A percentile compares a stretch with the other conserved stretches of the same genome.
These are phyloP conservation scores for Leccinum boreale DNA, from an alignment of 768 basidiomycete species.

Conservation along the genomic window DNA sequence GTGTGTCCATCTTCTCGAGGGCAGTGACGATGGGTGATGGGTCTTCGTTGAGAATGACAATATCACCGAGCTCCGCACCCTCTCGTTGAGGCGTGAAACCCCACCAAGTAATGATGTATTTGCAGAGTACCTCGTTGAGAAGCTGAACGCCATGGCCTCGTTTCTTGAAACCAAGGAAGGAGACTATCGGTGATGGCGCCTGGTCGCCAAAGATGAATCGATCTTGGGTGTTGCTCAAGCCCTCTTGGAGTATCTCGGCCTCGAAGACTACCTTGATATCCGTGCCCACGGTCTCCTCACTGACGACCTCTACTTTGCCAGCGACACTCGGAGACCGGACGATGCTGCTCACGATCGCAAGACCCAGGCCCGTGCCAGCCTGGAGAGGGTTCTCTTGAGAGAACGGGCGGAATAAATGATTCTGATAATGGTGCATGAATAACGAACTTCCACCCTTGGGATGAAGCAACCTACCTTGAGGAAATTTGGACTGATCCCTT, in stretches of 20 bases:
- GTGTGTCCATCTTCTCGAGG: constrained; percentile 52
- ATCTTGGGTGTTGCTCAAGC: constrained; percentile 39
- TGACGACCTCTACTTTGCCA: constrained; percentile 93
- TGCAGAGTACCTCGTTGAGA: constrained; percentile 55
- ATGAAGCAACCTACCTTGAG: constrained; percentile 55
- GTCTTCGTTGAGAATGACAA: constrained; percentile 83
- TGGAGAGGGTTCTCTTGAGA: constrained; percentile 95
- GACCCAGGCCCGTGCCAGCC: constrained; percentile 88
- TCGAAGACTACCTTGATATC: constrained; percentile 86
- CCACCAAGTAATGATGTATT: constrained; percentile 78
- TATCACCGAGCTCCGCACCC: constrained; percentile 53
- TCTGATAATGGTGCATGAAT: constrained; percentile 39
- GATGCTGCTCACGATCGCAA: constrained; percentile 94
- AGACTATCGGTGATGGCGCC: constrained; percentile 47
- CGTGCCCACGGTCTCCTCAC: constrained; percentile 85
- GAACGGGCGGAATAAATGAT: constrained; percentile 95
- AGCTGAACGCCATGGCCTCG: constrained; percentile 65
- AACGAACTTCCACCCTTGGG: not conserved
- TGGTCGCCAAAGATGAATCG: constrained; percentile 44
- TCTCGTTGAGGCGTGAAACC: constrained; percentile 51
- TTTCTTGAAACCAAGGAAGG: constrained; percentile 69
- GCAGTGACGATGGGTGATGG: constrained; percentile 53
- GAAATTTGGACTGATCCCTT: constrained; percentile 94
- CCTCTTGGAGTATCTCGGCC: constrained; percentile 56
- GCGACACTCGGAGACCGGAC: constrained; percentile 80